phyloP scores from a whole-genome alignment of 2,329 filamentous ascomycete genomes.

The Fusarium miscanthi region DNA sequence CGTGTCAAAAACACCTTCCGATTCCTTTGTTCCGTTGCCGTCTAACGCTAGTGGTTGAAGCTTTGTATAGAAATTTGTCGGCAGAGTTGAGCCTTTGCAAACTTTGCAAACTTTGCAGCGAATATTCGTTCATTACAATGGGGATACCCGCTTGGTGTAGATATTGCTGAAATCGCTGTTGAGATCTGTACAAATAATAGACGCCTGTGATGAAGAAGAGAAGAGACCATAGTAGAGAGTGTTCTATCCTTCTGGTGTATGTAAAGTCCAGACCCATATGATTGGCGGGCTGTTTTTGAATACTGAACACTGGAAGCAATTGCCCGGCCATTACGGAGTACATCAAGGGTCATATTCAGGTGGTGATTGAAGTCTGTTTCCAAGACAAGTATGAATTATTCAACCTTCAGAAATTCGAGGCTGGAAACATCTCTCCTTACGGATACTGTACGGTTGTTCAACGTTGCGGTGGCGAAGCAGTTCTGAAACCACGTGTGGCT shows the following conservation, averaged over 20 bases:
- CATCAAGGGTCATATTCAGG: not conserved
- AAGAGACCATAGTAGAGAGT: not conserved
- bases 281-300: not conserved
- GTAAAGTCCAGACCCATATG: not conserved
- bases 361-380: not conserved
- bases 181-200: not conserved
- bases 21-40: slow-evolving; percentile 6
- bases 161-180: not conserved
- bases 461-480: not conserved
- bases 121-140: not conserved
- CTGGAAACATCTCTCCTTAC: not conserved
- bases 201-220: not conserved
- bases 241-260: not conserved
- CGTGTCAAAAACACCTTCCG: not conserved
- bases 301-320: not conserved
- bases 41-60: slow-evolving; percentile 18
- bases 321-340: too few species aligned
- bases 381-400: not conserved
- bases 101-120: not conserved
- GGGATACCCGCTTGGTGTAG: too few species aligned
- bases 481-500: not conserved
- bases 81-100: not conserved
- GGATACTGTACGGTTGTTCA: not conserved
- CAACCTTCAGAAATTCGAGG: not conserved
- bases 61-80: slow-evolving; percentile 1